A percentile compares a stretch with the other conserved stretches of the same genome.
Conservation (phyloP, 345 rosid genomes). For the Hibiscus trionum region DNA sequence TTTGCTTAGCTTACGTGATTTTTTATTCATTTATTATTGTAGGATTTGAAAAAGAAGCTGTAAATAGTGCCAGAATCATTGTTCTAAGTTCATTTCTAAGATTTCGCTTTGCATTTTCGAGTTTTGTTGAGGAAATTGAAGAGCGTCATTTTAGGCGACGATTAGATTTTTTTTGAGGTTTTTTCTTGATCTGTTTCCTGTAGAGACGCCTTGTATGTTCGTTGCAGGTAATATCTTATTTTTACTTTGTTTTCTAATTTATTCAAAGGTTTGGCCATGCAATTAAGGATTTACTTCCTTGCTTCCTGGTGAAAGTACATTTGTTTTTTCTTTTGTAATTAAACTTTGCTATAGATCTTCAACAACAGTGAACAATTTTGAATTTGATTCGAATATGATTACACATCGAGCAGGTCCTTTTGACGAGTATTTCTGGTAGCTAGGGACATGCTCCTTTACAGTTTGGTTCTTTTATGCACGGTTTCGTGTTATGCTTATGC, state of each 20-base stretch:
- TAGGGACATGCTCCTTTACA: too few relatives aligned
- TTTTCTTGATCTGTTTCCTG: neutral
- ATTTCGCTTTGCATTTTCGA: neutral
- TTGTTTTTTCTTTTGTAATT: neutral
- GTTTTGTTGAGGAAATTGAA: neutral
- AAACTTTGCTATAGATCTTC: neutral
- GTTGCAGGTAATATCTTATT: neutral
- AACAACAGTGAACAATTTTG: neutral
- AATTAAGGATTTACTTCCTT: neutral
- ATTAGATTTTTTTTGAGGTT: neutral
- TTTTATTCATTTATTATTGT: neutral
- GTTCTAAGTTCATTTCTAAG: neutral
- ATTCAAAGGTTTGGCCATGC: too few relatives aligned
- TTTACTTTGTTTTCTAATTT: too few relatives aligned
- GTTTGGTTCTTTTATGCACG: neutral
- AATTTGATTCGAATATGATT: neutral
- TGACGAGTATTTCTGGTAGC: too few relatives aligned
- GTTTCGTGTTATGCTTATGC: neutral
- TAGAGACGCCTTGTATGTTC: neutral
- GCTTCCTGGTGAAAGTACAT: neutral
- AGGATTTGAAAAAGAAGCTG: neutral
- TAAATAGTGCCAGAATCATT: conserved; percentile 1
- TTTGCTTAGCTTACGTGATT: neutral
- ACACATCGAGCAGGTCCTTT: neutral
- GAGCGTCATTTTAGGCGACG: neutral